Evolutionary conservation across 164 flowering plant species (phyloP), one percentile per base, ranked within the genome.

Genomic region (Saururus chinensis): DNA sequence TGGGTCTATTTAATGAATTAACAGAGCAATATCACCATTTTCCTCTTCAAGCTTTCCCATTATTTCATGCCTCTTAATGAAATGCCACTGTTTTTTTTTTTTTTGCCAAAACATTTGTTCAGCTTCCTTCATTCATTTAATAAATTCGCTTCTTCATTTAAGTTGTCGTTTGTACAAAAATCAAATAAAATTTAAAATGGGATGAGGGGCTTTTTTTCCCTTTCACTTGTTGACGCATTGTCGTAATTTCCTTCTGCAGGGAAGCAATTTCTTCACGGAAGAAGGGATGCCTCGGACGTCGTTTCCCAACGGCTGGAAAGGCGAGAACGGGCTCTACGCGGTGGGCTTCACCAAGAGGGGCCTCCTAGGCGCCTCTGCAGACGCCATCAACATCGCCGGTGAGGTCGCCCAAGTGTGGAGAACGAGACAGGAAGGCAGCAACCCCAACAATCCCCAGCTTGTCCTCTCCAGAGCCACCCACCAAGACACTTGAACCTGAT

Each of bases 261-360:
- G 76, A 1, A 61, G 76, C 62, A 93, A 89, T 66, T 81, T 81
- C 69, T 92, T 89, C 72, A 81, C 84, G 9, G 66, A 77, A 61
- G 82, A 89, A 1, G 98, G 98, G 9, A 87, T 89, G 96, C 98
- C 98, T 1, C 85, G 65, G 57, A 71, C 75, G 52, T 84, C 90
- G 40, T 92, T 82, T 74, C 98, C 98, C 6, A 72, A 82, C 68
- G 79, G 96, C 0, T 92, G 96, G 96, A 87, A 79, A 70, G 95
- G 93, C 16, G 86, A 73, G 37, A 71, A 79, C 9, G 92, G 98
- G 16, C 66, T 92, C 56, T 89, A 87, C 61, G 74, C 84, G 20
- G 96, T 92, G 17, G 98, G 98, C 16, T 89, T 92, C 57, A 87
- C 98, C 8, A 74, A 86, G 68, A 71, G 87, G 66, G 98, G 98